phyloP scores from a whole-genome alignment of 345 rosid genomes.

The Sonneratia caseolaris region DNA sequence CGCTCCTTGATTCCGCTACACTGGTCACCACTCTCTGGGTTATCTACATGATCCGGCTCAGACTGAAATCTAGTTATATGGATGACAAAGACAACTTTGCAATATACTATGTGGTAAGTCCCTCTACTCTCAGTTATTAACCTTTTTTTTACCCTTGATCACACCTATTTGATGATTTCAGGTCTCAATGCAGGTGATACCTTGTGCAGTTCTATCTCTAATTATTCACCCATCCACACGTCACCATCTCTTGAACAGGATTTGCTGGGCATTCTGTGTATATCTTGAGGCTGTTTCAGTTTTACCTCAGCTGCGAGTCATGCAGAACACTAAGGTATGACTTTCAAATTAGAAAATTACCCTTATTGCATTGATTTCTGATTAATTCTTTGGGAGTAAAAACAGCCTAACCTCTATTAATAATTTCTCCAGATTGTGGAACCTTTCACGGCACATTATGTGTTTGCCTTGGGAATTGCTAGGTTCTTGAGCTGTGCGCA shows the following conservation, averaged over 20 bases:
- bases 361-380: neutral
- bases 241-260: slow-evolving; percentile 52
- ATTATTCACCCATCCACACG: slow-evolving; percentile 71
- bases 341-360: neutral
- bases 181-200: slow-evolving; percentile 44
- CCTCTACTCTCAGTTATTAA: neutral
- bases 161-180: neutral
- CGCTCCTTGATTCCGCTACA: slow-evolving; percentile 73
- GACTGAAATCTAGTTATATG: slow-evolving; percentile 71
- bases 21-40: slow-evolving; percentile 74
- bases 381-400: neutral
- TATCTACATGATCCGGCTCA: slow-evolving; percentile 81
- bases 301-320: slow-evolving; percentile 73
- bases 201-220: slow-evolving; percentile 55
- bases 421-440: slow-evolving; percentile 55
- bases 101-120: slow-evolving; percentile 60
- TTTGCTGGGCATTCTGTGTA: slow-evolving; percentile 83
- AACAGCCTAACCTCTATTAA: slow-evolving; percentile 1
- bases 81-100: slow-evolving; percentile 84
- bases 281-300: slow-evolving; percentile 91
- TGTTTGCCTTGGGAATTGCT: slow-evolving; percentile 81
- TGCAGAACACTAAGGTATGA: slow-evolving; percentile 86
- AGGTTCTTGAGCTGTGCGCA: slow-evolving; percentile 91
- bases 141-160: neutral
- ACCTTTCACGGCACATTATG: slow-evolving; percentile 90